These are phyloP conservation scores for Poterioochromonas sp. DNA, from an alignment of 352 stramenopile genomes.

Conservation along the genomic window DNA sequence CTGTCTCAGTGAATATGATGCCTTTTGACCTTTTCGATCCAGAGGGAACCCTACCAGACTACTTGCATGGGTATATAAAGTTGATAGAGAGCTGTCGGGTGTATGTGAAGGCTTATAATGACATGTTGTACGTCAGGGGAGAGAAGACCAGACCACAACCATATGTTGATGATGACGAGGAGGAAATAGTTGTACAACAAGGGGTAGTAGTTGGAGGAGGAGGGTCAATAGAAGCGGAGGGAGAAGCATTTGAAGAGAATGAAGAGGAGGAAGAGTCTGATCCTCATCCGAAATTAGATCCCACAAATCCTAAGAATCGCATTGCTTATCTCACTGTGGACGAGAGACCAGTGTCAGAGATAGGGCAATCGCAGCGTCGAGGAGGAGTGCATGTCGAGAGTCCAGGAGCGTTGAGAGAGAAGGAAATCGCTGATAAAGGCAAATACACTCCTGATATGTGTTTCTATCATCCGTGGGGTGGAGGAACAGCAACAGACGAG, in stretches of 20 bases:
- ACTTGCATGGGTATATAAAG: neutral
- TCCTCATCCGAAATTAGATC: too few species aligned
- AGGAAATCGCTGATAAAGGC: neutral
- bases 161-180: too few species aligned
- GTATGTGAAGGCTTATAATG: neutral
- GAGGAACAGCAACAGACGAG: neutral
- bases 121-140: neutral
- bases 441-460: neutral
- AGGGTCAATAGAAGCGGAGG: too few species aligned
- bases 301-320: neutral
- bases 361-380: neutral
- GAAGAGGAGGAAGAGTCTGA: too few species aligned
- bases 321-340: constrained; percentile 14
- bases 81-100: neutral
- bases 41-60: neutral
- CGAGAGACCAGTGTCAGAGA: neutral
- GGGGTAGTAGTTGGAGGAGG: too few species aligned
- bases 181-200: too few species aligned
- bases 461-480: neutral
- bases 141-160: neutral
- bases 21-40: neutral
- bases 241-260: too few species aligned
- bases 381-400: neutral
- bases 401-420: neutral
- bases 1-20: constrained; percentile 3